Evolutionary conservation across 768 basidiomycete genomes (phyloP), one percentile per base, ranked within the genome.

Genomic region (Rhizopogon vulgaris): DNA sequence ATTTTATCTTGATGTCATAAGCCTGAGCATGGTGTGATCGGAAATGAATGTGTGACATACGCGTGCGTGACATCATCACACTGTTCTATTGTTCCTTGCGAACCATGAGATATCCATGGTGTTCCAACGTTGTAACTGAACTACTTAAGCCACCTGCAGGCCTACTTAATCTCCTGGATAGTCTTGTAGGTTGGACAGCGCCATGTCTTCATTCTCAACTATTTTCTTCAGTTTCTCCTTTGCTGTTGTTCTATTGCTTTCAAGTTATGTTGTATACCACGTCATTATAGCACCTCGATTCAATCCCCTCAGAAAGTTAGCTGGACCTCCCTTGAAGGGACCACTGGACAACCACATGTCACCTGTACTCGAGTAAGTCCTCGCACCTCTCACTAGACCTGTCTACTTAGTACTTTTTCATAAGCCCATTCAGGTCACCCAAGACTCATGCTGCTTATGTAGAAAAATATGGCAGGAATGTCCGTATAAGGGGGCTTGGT

Each of bases 401-500:
- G 7, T 14, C 17, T 45, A 28, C 6, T 41, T 50, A 30, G 51
- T 28, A 36, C 6, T 36, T 10, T 22, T 17, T 38, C n/a, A 38
- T n/a, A 62, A 87, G 80, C 61, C 82, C 78, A 15, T 68, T 69
- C 25, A 66, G 71, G 11, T 86, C 85, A 4, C 76, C 78, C 7
- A 71, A 59, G 55, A 74, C 73, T 1, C 78, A 87, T 55, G 79
- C 83, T 39, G 58, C 64, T 9, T 78, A 78, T 49, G 75, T 80
- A 7, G 62, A 76, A 54, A 72, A 73, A 48, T 88, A 85, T 60
- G 90, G 90, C 3, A 76, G 85, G 52, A 83, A 79, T 45, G 75
- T 90, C 38, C 79, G 84, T 36, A 76, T 91, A 47, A 76, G 79
- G 41, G 89, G 88, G 3, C 54, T 84, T 11, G 77, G 78, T 42